Evolutionary conservation across 1,139 yeast genomes (phyloP), one percentile per base, ranked within the genome.

Genomic region (Suhomyces terraborum): DNA sequence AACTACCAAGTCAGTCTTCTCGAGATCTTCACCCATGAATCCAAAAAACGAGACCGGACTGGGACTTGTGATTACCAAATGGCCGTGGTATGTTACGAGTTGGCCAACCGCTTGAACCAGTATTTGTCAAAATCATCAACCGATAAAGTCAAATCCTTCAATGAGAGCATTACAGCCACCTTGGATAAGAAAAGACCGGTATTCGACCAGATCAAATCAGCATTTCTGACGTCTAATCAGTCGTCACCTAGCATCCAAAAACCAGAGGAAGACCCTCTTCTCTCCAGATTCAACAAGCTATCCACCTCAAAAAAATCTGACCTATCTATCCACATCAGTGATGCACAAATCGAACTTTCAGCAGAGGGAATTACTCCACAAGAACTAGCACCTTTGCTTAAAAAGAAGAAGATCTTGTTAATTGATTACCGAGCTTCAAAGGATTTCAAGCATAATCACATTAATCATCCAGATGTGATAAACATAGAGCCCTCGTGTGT

Each of bases 401-500:
- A 40, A 8, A 33, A 26, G 24, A 19, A 50, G 27, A 53, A 54
- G 6, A 49, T 80, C 10, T 64, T 86, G 29, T 48, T 86, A 18
- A 71, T 89, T 17, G 97, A 89, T 56, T 73, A 81, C 32, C 69
- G 96, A 46, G 69, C 80, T 10, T 65, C 82, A 32, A 69, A 69
- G 18, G 82, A 77, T 31, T 87, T 74, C 58, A 73, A 77, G 33
- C 69, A 67, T 38, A 75, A 77, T 28, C 95, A 84, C 56, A 78
- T 89, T 23, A 70, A 73, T 16, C 64, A 73, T 25, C 59, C 66
- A 1, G 75, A 82, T 35, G 61, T 83, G 7, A 74, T 86, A 13
- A 84, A 89, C 56, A 75, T 88, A 10, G 95, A 86, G 42, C 96
- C 96, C 0, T 64, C 78, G 4, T 68, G 80, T 5, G 53, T 67